Evolutionary conservation across 2,329 filamentous ascomycete genomes (phyloP), one percentile per base, ranked within the genome.

Genomic region (Thielaviopsis ethacetica): DNA sequence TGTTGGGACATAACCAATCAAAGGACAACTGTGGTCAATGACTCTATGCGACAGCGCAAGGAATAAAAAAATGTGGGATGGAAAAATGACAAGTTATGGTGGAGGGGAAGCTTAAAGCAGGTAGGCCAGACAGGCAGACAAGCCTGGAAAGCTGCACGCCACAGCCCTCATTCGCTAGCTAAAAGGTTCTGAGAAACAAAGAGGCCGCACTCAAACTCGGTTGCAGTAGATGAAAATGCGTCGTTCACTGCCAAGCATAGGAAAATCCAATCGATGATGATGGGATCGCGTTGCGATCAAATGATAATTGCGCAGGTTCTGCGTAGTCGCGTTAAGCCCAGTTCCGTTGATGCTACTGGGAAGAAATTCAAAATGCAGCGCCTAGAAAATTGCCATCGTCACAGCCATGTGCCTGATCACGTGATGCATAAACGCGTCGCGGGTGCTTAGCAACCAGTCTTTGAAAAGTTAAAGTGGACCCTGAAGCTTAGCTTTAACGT

Each of bases 111-210:
- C 30, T 58, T 22, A 54, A 21, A 59, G 41, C 22, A 52, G 30
- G 58, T 57, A 30, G 56, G 57, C 73, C 67, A 72, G 49, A 70
- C 70, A 74, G 73, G 73, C 76, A 72, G 70, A 68, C 69, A 71
- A 73, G 76, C 77, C 76, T 72, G 72, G 72, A 70, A 72, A 70
- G 68, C 70, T 68, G 65, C 66, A 69, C 67, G 70, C 68, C 68
- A 68, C 67, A 68, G 69, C 70, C 71, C 73, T 71, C 75, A 77
- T 77, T 69, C 73, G 73, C 71, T 67, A 67, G 53, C 54, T 53
- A 27, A 49, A 51, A 19, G 15, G 47, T 49, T 49, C 51, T 22
- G 49, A 47, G 50, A 53, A 53, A 2, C 22, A 21, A 51, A 54
- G 19, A 34, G 34, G 30, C 30, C 55, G 58, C 44, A 30, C 55